Evolutionary conservation across 257 asterid genomes (phyloP).

Genomic region (Ilex aquifolium): DNA sequence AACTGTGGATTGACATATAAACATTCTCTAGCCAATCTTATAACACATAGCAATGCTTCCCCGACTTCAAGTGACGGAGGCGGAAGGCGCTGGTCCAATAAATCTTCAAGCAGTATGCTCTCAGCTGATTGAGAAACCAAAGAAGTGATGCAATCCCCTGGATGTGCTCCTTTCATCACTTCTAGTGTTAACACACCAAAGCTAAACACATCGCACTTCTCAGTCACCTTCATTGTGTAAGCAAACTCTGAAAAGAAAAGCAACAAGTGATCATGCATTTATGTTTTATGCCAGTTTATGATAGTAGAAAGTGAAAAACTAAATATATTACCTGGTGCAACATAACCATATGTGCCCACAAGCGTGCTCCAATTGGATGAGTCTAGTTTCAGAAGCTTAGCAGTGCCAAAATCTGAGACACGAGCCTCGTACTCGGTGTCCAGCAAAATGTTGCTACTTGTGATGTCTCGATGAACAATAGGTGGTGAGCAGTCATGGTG

Average conservation of each 20-base stretch:
- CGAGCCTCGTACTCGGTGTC: conserved; percentile 6
- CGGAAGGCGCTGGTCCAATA: conserved; percentile 5
- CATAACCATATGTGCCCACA: conserved; percentile 13
- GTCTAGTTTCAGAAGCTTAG: conserved; percentile 11
- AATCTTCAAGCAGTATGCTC: background rate
- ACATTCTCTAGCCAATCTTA: conserved; percentile 7
- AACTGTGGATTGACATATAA: conserved; percentile 3
- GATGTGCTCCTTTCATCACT: background rate
- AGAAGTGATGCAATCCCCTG: background rate
- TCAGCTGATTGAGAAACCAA: background rate
- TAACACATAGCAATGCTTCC: background rate
- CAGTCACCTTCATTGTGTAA: background rate
- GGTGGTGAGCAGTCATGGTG: conserved; percentile 12
- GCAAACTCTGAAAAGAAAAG: background rate
- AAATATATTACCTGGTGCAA: background rate
- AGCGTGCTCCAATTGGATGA: conserved; percentile 9
- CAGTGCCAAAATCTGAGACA: conserved; percentile 17
- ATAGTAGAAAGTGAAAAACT: too few species aligned
- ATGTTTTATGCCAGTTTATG: too few species aligned
- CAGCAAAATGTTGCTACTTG: conserved; percentile 15
- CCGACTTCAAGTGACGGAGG: background rate
- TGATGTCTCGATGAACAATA: conserved; percentile 17
- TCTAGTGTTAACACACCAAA: background rate
- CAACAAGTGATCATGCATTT: background rate
- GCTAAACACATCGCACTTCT: conserved; percentile 1